These are phyloP conservation scores for Hordeum pubiflorum DNA, from an alignment of 202 grass and related monocot species.

Conservation along the genomic window DNA sequence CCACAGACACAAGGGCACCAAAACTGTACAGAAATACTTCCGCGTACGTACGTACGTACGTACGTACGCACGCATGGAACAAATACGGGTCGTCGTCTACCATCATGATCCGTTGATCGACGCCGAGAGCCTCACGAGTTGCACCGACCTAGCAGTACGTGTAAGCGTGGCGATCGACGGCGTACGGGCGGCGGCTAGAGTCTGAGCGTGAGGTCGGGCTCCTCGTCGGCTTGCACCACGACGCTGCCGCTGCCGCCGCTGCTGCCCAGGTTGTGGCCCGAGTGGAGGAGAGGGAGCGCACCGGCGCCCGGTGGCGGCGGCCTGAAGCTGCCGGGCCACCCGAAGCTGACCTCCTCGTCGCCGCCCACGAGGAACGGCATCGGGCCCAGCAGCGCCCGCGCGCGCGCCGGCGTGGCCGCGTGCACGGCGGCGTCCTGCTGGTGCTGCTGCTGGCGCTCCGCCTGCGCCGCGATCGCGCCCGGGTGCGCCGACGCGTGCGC, in stretches of 20 bases:
- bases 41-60: background rate
- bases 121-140: constrained; percentile 1
- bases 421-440: background rate
- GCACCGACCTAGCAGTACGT: background rate
- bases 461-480: background rate
- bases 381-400: constrained; percentile 36
- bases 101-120: background rate
- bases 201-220: constrained; percentile 72
- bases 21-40: constrained; percentile 38
- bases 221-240: constrained; percentile 33
- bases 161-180: background rate
- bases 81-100: constrained; percentile 20
- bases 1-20: background rate
- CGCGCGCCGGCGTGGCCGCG: background rate
- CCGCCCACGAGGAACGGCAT: constrained; percentile 43
- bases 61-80: constrained; percentile 20
- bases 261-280: background rate
- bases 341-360: constrained; percentile 40
- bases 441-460: background rate
- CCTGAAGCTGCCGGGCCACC: constrained; percentile 63
- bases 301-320: background rate
- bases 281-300: background rate
- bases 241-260: background rate
- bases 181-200: constrained; percentile 28
- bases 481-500: constrained; percentile 53